phyloP scores from a whole-genome alignment of 2,329 filamentous ascomycete genomes.

The Graphilbum ipis-grandicollis region DNA sequence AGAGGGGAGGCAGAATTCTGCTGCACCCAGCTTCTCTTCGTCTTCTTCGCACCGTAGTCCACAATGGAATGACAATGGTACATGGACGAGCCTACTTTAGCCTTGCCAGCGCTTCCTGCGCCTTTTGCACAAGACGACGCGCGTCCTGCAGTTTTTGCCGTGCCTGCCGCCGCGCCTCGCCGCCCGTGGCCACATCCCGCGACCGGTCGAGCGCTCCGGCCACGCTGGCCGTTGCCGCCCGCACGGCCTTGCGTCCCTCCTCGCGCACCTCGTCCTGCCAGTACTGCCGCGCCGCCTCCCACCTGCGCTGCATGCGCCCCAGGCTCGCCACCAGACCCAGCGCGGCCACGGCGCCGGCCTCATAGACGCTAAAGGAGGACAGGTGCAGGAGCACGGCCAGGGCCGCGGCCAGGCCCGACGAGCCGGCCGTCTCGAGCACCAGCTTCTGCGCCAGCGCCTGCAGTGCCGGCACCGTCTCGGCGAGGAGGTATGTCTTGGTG shows the following conservation, averaged over 20 bases:
- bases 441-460: slow-evolving; percentile 58
- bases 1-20: too few relatives aligned
- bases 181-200: slow-evolving; percentile 8
- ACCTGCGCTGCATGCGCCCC: slow-evolving; percentile 40
- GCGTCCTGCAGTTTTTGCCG: too few relatives aligned
- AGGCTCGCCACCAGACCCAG: slow-evolving; percentile 43
- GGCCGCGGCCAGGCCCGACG: slow-evolving; percentile 43
- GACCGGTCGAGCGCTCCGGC: slow-evolving; percentile 24
- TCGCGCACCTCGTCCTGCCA: slow-evolving; percentile 53
- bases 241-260: slow-evolving; percentile 45
- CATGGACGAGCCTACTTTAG: slow-evolving; percentile 12
- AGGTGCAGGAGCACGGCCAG: slow-evolving; percentile 40
- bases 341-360: slow-evolving; percentile 43
- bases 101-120: slow-evolving; percentile 27
- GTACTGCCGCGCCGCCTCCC: slow-evolving; percentile 40
- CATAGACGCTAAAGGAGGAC: slow-evolving; percentile 37
- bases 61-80: too few relatives aligned
- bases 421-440: slow-evolving; percentile 58
- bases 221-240: slow-evolving; percentile 36
- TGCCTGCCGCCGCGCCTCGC: slow-evolving; percentile 17
- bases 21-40: too few relatives aligned
- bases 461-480: slow-evolving; percentile 50
- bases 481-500: slow-evolving; percentile 47
- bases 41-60: too few relatives aligned
- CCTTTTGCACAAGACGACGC: slow-evolving; percentile 29